A percentile compares a stretch with the other conserved stretches of the same genome.
Conservation (phyloP, 345 rosid genomes). For the Arabis hirsuta region DNA sequence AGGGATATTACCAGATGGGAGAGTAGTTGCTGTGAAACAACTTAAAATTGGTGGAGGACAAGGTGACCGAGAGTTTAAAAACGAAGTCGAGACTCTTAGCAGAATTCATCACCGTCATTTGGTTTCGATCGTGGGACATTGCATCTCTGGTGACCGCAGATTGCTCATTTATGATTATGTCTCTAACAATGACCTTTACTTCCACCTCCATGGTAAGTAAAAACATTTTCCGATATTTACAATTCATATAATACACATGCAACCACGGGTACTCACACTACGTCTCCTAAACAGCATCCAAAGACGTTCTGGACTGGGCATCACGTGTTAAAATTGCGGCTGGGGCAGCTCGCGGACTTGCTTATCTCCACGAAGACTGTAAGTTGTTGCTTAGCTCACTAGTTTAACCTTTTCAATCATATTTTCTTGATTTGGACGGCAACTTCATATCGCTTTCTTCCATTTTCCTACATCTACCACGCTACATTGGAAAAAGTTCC, state of each 20-base stretch:
- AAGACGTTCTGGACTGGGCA: conserved; percentile 75
- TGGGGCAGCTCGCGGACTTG: conserved; percentile 97
- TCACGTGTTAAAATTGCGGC: conserved; percentile 80
- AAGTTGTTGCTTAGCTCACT: conserved; percentile 39
- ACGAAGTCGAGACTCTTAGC: conserved; percentile 90
- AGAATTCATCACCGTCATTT: conserved; percentile 94
- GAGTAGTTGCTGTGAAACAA: conserved; percentile 91
- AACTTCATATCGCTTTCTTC: not conserved
- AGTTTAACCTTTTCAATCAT: not conserved
- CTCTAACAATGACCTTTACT: conserved; percentile 81
- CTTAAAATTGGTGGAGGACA: conserved; percentile 85
- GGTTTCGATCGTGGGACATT: conserved; percentile 95
- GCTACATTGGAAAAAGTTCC: too few relatives aligned
- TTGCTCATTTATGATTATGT: conserved; percentile 90
- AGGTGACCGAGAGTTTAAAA: conserved; percentile 91
- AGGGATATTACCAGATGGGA: conserved; percentile 90
- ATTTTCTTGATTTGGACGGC: not conserved
- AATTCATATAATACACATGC: not conserved
- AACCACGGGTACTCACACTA: conserved; percentile 1
- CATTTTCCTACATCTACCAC: not conserved
- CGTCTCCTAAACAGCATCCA: conserved; percentile 49
- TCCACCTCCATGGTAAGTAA: conserved; percentile 84
- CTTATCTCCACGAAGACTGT: conserved; percentile 99
- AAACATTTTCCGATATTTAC: not conserved
- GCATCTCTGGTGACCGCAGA: conserved; percentile 77